Base-by-base conservation (phyloP, 2,329 filamentous ascomycete genomes). In the Xylaria sp. region DNA sequence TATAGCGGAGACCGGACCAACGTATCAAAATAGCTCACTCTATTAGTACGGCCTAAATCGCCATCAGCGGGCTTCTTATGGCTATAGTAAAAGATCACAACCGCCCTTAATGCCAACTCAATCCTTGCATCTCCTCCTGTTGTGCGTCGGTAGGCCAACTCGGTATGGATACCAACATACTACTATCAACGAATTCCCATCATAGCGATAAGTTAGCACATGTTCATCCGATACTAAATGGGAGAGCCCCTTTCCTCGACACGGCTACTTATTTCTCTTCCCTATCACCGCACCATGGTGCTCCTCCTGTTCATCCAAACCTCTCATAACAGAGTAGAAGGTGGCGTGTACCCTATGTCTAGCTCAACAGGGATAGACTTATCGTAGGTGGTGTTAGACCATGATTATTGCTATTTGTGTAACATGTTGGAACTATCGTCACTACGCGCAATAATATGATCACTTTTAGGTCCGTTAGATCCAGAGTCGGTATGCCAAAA, bases 401-500 rank as follows among this genome's bases (percentile, higher is more conserved):
- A 38, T 38, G 33, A 56, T 51, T 6, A 11, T 23, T 33, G 26
- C n/a, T 13, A n/a, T 48, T 10, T 28, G 20, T 26, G n/a, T 54
- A 59, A 17, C 28, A 54, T 53, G 48, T 36, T 54, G 33, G n/a
- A 51, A 53, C 44, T 9, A 38, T 38, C 42, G 17, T 5, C n/a
- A 20, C 46, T 36, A n/a, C 26, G 7, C 26, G 1, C 26, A 33
- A 53, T 44, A 38, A 44, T 36, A 28, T 44, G 42, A 40, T 44
- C 6, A 15, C 40, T 54, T 13, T 38, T n/a, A 17, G 36, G 31
- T 36, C 26, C 20, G 6, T 46, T 20, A 36, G 56, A 62, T 42
- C 40, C 28, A 31, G 44, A 11, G 5, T 44, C 58, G 33, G 23
- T 59, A 60, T 64, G 20, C 48, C 9, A 51, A 59, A 38, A 57